Conservation (phyloP, 805 yeast species). For the Monosporozyma unispora region DNA sequence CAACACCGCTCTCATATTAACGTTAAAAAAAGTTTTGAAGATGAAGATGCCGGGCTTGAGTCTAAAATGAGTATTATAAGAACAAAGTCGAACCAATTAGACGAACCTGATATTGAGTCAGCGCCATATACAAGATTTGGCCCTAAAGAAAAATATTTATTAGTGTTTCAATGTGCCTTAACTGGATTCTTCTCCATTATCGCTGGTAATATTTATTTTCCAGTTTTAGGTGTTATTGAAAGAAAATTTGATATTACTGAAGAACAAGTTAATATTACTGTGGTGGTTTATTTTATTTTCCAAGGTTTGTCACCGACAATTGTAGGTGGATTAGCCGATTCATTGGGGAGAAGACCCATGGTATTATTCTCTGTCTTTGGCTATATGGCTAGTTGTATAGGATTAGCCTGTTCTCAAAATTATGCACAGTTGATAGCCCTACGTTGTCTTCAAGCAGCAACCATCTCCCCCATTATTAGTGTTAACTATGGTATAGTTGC, state of each 20-base stretch:
- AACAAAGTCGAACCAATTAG: slow-evolving; percentile 3
- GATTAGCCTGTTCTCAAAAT: slow-evolving; percentile 47
- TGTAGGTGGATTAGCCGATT: slow-evolving; percentile 62
- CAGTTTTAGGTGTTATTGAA: slow-evolving; percentile 58
- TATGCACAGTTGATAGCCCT: slow-evolving; percentile 57
- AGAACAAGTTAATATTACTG: slow-evolving; percentile 55
- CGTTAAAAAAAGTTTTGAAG: background rate
- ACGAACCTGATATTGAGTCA: slow-evolving; percentile 4
- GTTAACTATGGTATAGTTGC: slow-evolving; percentile 63
- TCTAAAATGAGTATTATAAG: background rate
- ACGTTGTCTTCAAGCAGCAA: slow-evolving; percentile 69
- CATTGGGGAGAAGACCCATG: slow-evolving; percentile 62
- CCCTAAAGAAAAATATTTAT: slow-evolving; percentile 31
- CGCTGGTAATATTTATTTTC: slow-evolving; percentile 71
- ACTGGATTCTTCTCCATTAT: slow-evolving; percentile 61
- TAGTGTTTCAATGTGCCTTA: slow-evolving; percentile 35
- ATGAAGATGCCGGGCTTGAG: background rate
- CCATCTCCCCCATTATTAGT: slow-evolving; percentile 67
- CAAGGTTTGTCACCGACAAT: slow-evolving; percentile 74
- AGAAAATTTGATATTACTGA: slow-evolving; percentile 44
- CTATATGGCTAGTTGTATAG: slow-evolving; percentile 55
- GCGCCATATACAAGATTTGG: slow-evolving; percentile 40
- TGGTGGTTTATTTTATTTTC: slow-evolving; percentile 63
- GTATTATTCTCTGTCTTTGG: slow-evolving; percentile 45
- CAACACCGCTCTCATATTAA: background rate